A percentile compares a stretch with the other conserved stretches of the same genome.
phyloP scores from a whole-genome alignment of 1,284 basidiomycete genomes.

The Cutaneotrichosporon sp. region DNA sequence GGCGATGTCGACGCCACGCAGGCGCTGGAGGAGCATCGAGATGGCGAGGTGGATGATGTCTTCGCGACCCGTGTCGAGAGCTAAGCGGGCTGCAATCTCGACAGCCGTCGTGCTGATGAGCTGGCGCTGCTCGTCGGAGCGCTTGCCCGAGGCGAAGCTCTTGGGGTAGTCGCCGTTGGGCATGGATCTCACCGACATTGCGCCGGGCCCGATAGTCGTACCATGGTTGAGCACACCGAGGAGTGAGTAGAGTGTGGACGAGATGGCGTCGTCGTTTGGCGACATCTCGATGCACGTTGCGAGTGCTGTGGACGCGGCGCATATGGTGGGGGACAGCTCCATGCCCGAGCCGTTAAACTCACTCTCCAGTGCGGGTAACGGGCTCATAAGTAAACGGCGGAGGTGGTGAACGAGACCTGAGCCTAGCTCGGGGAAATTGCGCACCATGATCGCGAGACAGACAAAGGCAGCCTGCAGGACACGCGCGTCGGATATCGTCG shows the following conservation, averaged over 20 bases:
- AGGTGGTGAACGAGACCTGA: slow-evolving; percentile 74
- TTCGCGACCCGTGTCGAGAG: slow-evolving; percentile 75
- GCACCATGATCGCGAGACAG: slow-evolving; percentile 59
- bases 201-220: slow-evolving; percentile 41
- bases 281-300: slow-evolving; percentile 86
- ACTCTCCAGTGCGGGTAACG: slow-evolving; percentile 81
- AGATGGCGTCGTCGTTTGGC: slow-evolving; percentile 82
- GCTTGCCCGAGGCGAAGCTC: slow-evolving; percentile 21
- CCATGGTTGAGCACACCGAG: slow-evolving; percentile 86
- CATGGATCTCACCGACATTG: slow-evolving; percentile 30
- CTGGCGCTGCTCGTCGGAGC: slow-evolving; percentile 77
- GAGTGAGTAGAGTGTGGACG: slow-evolving; percentile 94
- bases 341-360: slow-evolving; percentile 60
- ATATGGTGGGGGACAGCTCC: slow-evolving; percentile 62
- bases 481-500: slow-evolving; percentile 70
- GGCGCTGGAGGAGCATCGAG: slow-evolving; percentile 87
- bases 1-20: slow-evolving; percentile 76
- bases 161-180: slow-evolving; percentile 18
- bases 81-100: slow-evolving; percentile 77
- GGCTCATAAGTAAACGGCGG: slow-evolving; percentile 82
- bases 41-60: slow-evolving; percentile 84
- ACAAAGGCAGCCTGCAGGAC: slow-evolving; percentile 47
- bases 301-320: slow-evolving; percentile 83
- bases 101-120: slow-evolving; percentile 87
- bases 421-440: slow-evolving; percentile 79